phyloP scores from a whole-genome alignment of 148 eudicot genomes.

The Nepenthes mirabilis region DNA sequence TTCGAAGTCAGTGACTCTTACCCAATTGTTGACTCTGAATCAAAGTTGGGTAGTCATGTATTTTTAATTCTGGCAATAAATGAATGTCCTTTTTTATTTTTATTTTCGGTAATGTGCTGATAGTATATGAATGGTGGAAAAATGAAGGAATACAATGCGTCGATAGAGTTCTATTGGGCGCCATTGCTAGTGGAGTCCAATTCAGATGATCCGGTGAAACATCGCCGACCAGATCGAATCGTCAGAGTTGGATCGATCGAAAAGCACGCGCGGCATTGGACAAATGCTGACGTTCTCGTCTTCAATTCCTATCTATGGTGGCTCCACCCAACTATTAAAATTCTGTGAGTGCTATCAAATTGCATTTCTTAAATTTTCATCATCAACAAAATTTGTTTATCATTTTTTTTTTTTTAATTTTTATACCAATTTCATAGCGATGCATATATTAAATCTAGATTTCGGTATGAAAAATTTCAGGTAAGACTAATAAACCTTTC shows the following conservation, averaged over 20 bases:
- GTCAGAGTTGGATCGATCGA: conserved; percentile 58
- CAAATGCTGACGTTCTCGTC: conserved; percentile 61
- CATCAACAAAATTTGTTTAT: no score
- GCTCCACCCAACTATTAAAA: conserved; percentile 51
- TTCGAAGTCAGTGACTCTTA: no score
- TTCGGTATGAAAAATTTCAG: no score
- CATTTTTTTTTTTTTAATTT: no score
- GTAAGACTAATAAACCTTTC: no score
- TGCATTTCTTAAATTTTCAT: no score
- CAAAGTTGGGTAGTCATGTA: no score
- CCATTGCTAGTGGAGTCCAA: conserved; percentile 89
- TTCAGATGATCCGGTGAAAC: conserved; percentile 57
- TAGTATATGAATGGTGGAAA: background rate
- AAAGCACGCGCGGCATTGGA: conserved; percentile 84
- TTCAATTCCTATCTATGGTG: conserved; percentile 88
- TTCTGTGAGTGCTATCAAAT: conserved; percentile 18
- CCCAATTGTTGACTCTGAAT: no score
- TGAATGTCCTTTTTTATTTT: background rate
- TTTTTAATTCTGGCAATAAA: background rate
- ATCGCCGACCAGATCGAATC: conserved; percentile 53
- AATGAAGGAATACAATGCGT: conserved; percentile 71
- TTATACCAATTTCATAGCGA: no score
- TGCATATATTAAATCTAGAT: no score
- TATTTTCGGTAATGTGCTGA: background rate
- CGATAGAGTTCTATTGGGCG: conserved; percentile 83